Evolutionary conservation across 192 early-diverging fungal genomes (phyloP).

Genomic region (Jimgerdemannia lactiflua): DNA sequence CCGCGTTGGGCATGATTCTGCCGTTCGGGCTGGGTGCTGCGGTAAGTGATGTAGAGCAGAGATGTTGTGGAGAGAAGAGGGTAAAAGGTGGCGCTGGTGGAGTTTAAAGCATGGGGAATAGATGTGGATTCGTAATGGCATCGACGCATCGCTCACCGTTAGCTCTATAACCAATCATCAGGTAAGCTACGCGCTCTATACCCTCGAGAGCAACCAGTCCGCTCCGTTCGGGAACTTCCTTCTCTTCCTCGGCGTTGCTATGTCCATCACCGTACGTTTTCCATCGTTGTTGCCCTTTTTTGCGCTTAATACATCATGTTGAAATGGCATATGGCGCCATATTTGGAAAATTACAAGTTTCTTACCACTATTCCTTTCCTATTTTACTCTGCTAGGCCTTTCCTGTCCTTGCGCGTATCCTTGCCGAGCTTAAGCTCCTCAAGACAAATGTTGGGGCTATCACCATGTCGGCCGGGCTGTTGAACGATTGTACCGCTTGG

Average conservation of each 20-base stretch:
- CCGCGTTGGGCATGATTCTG: slow-evolving; percentile 74
- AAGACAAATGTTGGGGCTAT: slow-evolving; percentile 76
- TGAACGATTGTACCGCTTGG: slow-evolving; percentile 91
- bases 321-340: background rate
- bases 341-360: background rate
- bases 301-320: background rate
- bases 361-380: background rate
- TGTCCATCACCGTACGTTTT: slow-evolving; percentile 73
- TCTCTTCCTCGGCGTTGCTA: slow-evolving; percentile 86
- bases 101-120: background rate
- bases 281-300: background rate
- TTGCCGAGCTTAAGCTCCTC: slow-evolving; percentile 85
- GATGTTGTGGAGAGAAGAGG: background rate
- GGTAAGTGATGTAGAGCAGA: slow-evolving; percentile 23
- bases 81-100: background rate
- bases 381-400: slow-evolving; percentile 57
- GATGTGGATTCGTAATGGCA: background rate
- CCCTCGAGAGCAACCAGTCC: slow-evolving; percentile 38
- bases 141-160: background rate
- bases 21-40: slow-evolving; percentile 81
- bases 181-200: slow-evolving; percentile 63
- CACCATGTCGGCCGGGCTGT: slow-evolving; percentile 82
- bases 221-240: slow-evolving; percentile 69
- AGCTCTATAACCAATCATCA: background rate
- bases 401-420: slow-evolving; percentile 92